Evolutionary conservation across 2,329 filamentous ascomycete species (phyloP).

Genomic region (Phialocephala sp.): DNA sequence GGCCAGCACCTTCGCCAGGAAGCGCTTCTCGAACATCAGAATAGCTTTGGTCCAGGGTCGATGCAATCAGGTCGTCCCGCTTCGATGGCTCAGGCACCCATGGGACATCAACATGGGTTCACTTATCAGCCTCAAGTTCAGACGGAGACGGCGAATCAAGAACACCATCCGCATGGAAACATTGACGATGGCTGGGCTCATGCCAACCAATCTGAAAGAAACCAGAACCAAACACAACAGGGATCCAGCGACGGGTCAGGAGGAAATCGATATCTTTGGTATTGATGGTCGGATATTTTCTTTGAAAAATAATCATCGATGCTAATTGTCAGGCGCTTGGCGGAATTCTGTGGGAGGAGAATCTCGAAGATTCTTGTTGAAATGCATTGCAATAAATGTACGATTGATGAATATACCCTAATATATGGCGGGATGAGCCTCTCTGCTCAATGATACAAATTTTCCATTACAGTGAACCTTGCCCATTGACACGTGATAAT

Average conservation of each 20-base stretch:
- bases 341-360: not conserved
- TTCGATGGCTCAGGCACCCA: conserved; percentile 11
- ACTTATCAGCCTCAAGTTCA: conserved; percentile 7
- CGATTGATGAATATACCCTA: conserved; percentile 6
- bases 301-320: not conserved
- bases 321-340: not conserved
- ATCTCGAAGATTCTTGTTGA: not conserved
- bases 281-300: not conserved
- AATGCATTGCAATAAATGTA: not conserved
- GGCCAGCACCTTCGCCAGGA: conserved; percentile 30
- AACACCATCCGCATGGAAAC: not conserved
- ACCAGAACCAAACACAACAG: not conserved
- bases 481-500: not conserved
- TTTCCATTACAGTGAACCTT: not conserved
- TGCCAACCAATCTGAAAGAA: not conserved
- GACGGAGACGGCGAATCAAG: not conserved
- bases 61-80: conserved; percentile 21
- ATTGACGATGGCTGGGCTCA: not conserved
- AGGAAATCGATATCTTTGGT: conserved; percentile 19
- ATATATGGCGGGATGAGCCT: not conserved
- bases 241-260: conserved; percentile 11
- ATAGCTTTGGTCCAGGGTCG: conserved; percentile 13
- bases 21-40: conserved; percentile 18
- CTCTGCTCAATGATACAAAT: not conserved
- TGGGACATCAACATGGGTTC: conserved; percentile 4